Base-by-base conservation (phyloP, 2,329 filamentous ascomycete genomes). In the Cordyceps farinosa region DNA sequence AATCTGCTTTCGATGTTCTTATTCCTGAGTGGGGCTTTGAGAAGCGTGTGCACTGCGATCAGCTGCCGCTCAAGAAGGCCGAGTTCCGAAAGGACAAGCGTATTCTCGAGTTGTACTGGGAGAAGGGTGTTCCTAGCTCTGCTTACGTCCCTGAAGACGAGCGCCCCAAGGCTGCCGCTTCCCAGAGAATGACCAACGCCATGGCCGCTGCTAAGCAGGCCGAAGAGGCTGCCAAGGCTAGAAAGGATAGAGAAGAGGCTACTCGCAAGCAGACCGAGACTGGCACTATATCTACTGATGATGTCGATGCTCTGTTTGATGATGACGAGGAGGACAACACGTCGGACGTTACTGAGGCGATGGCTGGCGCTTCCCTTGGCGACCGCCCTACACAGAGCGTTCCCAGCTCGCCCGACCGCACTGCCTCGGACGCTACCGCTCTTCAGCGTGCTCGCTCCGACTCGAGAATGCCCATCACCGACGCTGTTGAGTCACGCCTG, bases 21-120 rank as follows among this genome's bases (percentile, higher is more conserved):
- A 98, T 99, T 74, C 95, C 95, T 6, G 93, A 99, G 74, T 99
- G 92, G 82, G 95, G 95, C 68, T 98, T 99, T 69, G 95, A 99
- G 82, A 99, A 99, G 87, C 91, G 95, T 67, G 95, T 99, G 59
- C 95, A 99, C 79, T 99, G 95, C 74, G 95, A 99, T 73, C 95
- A 99, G 81, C 83, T 99, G 74, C 95, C 95, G 36, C 81, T 99
- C 69, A 94, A 98, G 85, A 99, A 99, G 83, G 95, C 95, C n/a
- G 95, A 99, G 75, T 99, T 95, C 79, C 88, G 96, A 77, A 98
- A 98, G 83, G 92, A 96, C 74, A 91, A 93, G 80, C 88, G 95
- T 62, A 87, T 98, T 36, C 84, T 99, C 53, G 95, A 99, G 78
- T 85, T 99, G 17, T 99, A 97, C 83, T 99, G 95, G 95, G 95